Conservation (phyloP, 1,284 basidiomycete species). For the Xerocomus minutiporus region DNA sequence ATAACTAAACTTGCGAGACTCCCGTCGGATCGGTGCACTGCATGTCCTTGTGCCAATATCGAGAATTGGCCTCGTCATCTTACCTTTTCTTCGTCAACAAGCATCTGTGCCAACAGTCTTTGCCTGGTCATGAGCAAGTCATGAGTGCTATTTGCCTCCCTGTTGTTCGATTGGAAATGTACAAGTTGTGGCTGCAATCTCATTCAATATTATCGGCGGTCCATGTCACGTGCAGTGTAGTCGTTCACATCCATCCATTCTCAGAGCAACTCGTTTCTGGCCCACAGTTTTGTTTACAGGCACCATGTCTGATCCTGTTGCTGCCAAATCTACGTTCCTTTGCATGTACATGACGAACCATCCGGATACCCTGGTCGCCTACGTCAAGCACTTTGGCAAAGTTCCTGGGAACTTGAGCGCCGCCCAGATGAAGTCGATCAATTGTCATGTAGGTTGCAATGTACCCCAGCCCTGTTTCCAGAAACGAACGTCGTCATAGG, state of each 20-base stretch:
- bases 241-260: not conserved
- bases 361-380: conserved; percentile 74
- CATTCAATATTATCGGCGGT: too few relatives aligned
- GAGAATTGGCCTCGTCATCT: too few relatives aligned
- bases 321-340: conserved; percentile 68
- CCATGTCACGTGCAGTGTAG: not conserved
- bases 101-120: too few relatives aligned
- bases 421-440: conserved; percentile 64
- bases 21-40: too few relatives aligned
- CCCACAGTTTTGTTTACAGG: not conserved
- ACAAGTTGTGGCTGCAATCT: too few relatives aligned
- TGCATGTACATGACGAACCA: conserved; percentile 81
- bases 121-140: too few relatives aligned
- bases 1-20: too few relatives aligned
- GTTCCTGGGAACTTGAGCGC: conserved; percentile 48
- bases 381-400: conserved; percentile 70
- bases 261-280: not conserved
- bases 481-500: conserved; percentile 35
- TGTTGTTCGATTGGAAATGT: too few relatives aligned
- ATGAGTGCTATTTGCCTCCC: too few relatives aligned
- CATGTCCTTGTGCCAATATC: too few relatives aligned
- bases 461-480: not conserved
- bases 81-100: too few relatives aligned
- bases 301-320: conserved; percentile 53
- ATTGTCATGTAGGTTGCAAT: conserved; percentile 46